Percentiles rank a stretch among this genome's conserved stretches.
phyloP scores from a whole-genome alignment of 1,284 basidiomycete genomes.

The Agroathelia rolfsii region DNA sequence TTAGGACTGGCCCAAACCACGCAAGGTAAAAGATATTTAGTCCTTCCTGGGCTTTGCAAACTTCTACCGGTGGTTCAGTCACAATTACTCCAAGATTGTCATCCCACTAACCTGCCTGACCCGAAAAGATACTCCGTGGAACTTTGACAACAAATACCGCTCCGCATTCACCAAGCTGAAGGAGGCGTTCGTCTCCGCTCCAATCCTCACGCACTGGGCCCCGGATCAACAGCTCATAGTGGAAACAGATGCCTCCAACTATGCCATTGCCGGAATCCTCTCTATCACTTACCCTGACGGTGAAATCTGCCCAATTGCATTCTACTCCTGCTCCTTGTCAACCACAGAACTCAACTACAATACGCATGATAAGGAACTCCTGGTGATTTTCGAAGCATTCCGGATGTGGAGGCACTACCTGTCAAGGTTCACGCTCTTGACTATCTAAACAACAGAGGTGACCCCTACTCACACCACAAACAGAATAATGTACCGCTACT shows the following conservation, averaged over 20 bases:
- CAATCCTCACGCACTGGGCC: conserved; percentile 25
- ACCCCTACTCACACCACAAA: no score
- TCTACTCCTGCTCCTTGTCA: conserved; percentile 19
- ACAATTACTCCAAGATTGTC: conserved; percentile 23
- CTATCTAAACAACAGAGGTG: no score
- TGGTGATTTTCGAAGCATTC: conserved; percentile 25
- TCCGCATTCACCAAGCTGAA: conserved; percentile 23
- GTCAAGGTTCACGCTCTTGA: no score
- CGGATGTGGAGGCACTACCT: conserved; percentile 3
- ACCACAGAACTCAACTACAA: conserved; percentile 27
- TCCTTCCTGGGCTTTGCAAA: conserved; percentile 28
- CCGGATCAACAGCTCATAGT: conserved; percentile 20
- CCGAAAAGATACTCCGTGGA: conserved; percentile 16
- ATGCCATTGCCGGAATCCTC: conserved; percentile 18
- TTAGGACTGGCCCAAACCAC: conserved; percentile 27
- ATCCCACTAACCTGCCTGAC: conserved; percentile 22
- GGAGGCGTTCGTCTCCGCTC: conserved; percentile 21
- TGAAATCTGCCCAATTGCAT: conserved; percentile 22
- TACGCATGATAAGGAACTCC: conserved; percentile 28
- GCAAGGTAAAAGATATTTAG: conserved; percentile 20
- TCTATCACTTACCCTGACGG: conserved; percentile 18
- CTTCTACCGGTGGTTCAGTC: conserved; percentile 31
- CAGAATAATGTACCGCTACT: no score
- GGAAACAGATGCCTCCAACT: conserved; percentile 24
- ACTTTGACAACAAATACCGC: conserved; percentile 12